Percentiles rank a stretch among this genome's conserved stretches.
Evolutionary conservation across 352 stramenopile genomes (phyloP).

Genomic region (Pythium rishiriense): DNA sequence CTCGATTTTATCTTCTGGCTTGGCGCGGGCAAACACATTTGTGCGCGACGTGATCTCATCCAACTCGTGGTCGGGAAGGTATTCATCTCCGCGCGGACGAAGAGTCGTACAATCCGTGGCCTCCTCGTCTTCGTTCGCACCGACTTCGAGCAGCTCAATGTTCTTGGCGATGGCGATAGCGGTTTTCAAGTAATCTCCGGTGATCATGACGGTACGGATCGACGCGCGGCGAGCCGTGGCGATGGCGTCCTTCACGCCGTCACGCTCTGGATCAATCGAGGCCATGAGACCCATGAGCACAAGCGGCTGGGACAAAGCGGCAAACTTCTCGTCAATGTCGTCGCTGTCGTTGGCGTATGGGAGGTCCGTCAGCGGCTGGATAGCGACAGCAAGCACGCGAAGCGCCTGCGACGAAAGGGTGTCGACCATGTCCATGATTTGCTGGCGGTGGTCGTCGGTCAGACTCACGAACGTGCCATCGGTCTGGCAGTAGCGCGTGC

Average conservation of each 20-base stretch:
- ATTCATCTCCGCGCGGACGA: conserved; percentile 48
- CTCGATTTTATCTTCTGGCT: conserved; percentile 95
- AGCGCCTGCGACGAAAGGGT: conserved; percentile 73
- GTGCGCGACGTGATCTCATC: conserved; percentile 84
- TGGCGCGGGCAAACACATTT: conserved; percentile 94
- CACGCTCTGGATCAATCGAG: conserved; percentile 83
- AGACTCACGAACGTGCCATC: conserved; percentile 51
- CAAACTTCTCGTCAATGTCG: conserved; percentile 74
- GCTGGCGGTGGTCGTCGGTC: conserved; percentile 39
- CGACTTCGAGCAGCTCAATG: conserved; percentile 90
- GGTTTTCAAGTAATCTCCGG: conserved; percentile 94
- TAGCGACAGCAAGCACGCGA: conserved; percentile 90
- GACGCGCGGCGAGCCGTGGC: conserved; percentile 40
- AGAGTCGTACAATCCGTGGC: conserved; percentile 77
- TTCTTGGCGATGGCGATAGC: conserved; percentile 92
- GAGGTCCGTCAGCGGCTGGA: conserved; percentile 59
- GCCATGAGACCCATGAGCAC: conserved; percentile 93
- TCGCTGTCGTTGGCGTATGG: conserved; percentile 47
- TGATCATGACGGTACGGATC: conserved; percentile 92
- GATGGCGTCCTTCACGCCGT: conserved; percentile 65
- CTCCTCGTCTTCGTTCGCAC: conserved; percentile 52
- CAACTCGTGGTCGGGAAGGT: conserved; percentile 73
- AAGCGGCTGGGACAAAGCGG: conserved; percentile 62
- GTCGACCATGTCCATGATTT: conserved; percentile 64
- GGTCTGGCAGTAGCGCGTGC: conserved; percentile 51